Conservation (phyloP, 257 asterid species). For the Oldenlandia corymbosa region DNA sequence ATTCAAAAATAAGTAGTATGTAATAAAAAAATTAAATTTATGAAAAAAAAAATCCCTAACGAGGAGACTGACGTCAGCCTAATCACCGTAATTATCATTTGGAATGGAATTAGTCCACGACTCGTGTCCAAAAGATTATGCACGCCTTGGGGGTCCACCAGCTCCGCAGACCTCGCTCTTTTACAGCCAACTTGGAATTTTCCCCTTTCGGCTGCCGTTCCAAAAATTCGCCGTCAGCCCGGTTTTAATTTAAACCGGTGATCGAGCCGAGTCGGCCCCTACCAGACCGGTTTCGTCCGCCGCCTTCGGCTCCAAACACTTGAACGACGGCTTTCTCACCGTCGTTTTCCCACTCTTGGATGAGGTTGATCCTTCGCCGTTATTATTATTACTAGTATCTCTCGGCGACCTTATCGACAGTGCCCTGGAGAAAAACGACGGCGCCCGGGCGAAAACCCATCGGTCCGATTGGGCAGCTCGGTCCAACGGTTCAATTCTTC, state of each 20-base stretch:
- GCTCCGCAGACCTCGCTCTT: background rate
- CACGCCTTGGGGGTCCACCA: slow-evolving; percentile 9
- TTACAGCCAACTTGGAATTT: background rate
- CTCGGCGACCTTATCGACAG: slow-evolving; percentile 49
- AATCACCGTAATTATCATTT: background rate
- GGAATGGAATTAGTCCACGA: background rate
- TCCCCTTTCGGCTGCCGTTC: slow-evolving; percentile 8
- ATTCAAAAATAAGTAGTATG: too few relatives aligned
- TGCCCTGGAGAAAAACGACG: slow-evolving; percentile 42
- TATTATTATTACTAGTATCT: too few relatives aligned
- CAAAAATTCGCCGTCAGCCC: background rate
- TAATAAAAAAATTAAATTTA: background rate
- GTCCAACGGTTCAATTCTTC: slow-evolving; percentile 39
- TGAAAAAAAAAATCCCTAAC: background rate
- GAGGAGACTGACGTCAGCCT: slow-evolving; percentile 9
- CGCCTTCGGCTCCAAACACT: slow-evolving; percentile 57
- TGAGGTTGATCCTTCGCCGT: slow-evolving; percentile 35
- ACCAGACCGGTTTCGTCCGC: slow-evolving; percentile 42
- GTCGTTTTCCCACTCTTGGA: slow-evolving; percentile 29
- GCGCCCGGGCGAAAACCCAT: slow-evolving; percentile 36
- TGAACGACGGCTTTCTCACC: slow-evolving; percentile 56
- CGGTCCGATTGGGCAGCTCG: slow-evolving; percentile 50
- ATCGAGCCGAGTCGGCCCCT: slow-evolving; percentile 20
- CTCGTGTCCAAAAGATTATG: background rate
- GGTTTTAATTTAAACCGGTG: slow-evolving; percentile 33